Evolutionary conservation across 2,329 filamentous ascomycete genomes (phyloP).

Genomic region (Exophiala xenobiotica): DNA sequence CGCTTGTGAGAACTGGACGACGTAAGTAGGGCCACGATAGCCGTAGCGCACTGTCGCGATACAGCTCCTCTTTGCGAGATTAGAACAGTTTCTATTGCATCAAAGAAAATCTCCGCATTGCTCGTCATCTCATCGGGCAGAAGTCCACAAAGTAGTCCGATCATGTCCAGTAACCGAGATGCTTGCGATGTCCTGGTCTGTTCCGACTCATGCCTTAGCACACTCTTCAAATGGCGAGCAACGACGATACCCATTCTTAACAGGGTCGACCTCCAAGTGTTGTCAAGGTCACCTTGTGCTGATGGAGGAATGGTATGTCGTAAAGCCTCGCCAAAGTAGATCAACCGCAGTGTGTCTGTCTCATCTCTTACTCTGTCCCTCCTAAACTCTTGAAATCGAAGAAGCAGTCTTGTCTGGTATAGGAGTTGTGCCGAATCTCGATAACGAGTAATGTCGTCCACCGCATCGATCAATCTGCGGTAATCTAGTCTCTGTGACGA

Average conservation of each 20-base stretch:
- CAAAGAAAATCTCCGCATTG: slow-evolving; percentile 15
- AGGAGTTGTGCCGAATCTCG: slow-evolving; percentile 41
- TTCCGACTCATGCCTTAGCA: neutral
- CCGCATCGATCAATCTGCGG: slow-evolving; percentile 34
- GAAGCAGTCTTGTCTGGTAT: slow-evolving; percentile 62
- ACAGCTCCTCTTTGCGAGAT: slow-evolving; percentile 1
- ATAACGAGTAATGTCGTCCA: slow-evolving; percentile 34
- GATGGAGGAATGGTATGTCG: slow-evolving; percentile 9
- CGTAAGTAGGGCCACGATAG: slow-evolving; percentile 16
- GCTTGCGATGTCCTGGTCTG: slow-evolving; percentile 9
- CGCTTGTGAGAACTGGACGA: slow-evolving; percentile 4
- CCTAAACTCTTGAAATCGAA: slow-evolving; percentile 54
- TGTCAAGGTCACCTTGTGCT: slow-evolving; percentile 8
- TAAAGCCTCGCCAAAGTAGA: slow-evolving; percentile 47
- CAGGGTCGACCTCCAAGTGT: slow-evolving; percentile 10
- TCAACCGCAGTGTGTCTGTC: slow-evolving; percentile 41
- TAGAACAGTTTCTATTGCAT: slow-evolving; percentile 13
- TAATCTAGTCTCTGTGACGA: slow-evolving; percentile 7
- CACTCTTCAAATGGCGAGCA: slow-evolving; percentile 19
- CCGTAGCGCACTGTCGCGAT: slow-evolving; percentile 10
- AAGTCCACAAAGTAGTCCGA: slow-evolving; percentile 39
- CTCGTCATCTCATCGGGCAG: slow-evolving; percentile 38
- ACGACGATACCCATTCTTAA: slow-evolving; percentile 15
- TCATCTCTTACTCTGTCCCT: slow-evolving; percentile 40
- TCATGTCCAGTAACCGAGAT: slow-evolving; percentile 15